Base-by-base conservation (phyloP, 345 rosid genomes). In the Lepidium sativum region DNA sequence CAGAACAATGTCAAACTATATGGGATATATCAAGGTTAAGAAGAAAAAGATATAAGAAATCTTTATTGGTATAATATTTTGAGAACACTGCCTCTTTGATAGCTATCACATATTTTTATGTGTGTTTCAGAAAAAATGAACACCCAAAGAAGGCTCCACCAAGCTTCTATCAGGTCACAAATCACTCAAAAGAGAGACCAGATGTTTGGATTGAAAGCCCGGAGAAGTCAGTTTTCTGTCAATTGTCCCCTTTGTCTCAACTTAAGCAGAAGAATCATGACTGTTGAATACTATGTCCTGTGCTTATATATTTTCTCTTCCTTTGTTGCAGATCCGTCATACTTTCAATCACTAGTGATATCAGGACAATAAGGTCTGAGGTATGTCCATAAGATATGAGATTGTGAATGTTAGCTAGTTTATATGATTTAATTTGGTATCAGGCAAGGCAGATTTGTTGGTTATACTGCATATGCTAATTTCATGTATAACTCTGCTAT, bases 131-230 rank as follows among this genome's bases (percentile, higher is more conserved):
- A 81, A 87, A 83, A 76, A 76, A 86, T 75, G 97, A 89, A 74
- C 82, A 89, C 77, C 95, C 95, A 37, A 89, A 83, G 86, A 86
- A 75, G 81, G 79, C 73, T 20, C 80, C 89, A 12, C 98, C 98
- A 27, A 87, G 81, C 68, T 92, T 87, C 72, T 92, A 89, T 79
- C 87, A 82, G 76, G 92, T 84, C 61, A 92, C 96, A 25, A 86
- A 87, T 72, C 82, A 86, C 68, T 83, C 94, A 8, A 89, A 87
- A 73, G 98, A 89, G 83, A 84, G 98, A 66, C 98, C 98, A 2
- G 98, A 92, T 80, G 96, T 92, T 60, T 92, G 98, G 98, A 82
- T 92, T 53, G 97, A 92, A 43, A 83, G 85, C 87, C 98, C 98
- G 49, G 97, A 92, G 72, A 89, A 86, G 98, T 89, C 75, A 78